Conservation (phyloP, 192 early-diverging fungal species). For the Coemansia sp. region DNA sequence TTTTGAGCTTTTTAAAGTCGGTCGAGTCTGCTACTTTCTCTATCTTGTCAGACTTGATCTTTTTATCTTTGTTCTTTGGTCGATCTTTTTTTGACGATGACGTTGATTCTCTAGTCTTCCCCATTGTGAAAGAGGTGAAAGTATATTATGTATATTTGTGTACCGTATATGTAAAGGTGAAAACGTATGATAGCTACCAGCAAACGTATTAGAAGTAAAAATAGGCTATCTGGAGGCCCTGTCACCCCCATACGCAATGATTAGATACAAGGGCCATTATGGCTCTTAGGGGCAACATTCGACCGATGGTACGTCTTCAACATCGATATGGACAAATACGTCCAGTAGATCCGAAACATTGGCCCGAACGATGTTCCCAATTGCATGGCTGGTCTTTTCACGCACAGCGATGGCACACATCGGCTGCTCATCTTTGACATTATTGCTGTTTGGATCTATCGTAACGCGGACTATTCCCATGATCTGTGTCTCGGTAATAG, state of each 20-base stretch:
- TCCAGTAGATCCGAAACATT: conserved; percentile 40
- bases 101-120: conserved; percentile 16
- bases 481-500: conserved; percentile 43
- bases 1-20: not conserved
- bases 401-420: conserved; percentile 21
- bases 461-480: conserved; percentile 33
- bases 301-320: not conserved
- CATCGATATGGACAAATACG: conserved; percentile 37
- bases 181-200: too few relatives aligned
- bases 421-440: conserved; percentile 24
- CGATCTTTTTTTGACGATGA: not conserved
- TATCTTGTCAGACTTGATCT: conserved; percentile 7
- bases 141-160: too few relatives aligned
- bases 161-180: too few relatives aligned
- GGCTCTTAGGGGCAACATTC: not conserved
- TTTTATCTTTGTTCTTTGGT: conserved; percentile 15
- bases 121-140: not conserved
- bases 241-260: too few relatives aligned
- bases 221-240: too few relatives aligned
- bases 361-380: conserved; percentile 17
- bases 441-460: conserved; percentile 9
- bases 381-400: conserved; percentile 7
- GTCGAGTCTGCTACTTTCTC: not conserved
- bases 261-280: conserved; percentile 5
- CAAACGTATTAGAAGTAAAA: too few relatives aligned